Evolutionary conservation across 306 rosid genomes (phyloP), one percentile per base, ranked within the genome.

Genomic region (Trifolium pratense): DNA sequence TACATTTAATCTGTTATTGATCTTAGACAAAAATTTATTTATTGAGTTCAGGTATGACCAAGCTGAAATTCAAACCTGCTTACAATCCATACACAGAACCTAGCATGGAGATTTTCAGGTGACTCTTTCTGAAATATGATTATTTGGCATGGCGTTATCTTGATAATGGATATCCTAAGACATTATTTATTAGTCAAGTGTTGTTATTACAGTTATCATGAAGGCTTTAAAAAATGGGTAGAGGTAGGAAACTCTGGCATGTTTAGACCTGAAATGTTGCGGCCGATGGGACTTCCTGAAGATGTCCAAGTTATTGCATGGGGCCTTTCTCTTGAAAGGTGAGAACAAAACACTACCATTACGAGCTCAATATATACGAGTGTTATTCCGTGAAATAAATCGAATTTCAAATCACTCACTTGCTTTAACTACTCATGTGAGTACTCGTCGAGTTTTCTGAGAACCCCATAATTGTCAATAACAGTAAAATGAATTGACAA

Each of bases 291-390:
- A 76, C 89, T 94, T 65, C 99, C 99, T 7, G 97, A 89, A 80
- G 99, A 94, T 82, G 99, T 86, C 68, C 92, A 89, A 74, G 97
- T 87, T 63, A 94, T 85, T 75, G 97, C 97, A 15, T 94, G 99
- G 96, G 97, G 99, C 5, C 97, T 91, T 78, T 94, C 99, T 76
- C 95, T 94, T 60, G 99, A 94, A 79, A 94, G 98, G 97, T 91
- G 68, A 74, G 80, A 75, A 23, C 23, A 69, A 17, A 29, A 68
- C 7, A 6, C 49, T n/a, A n/a, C n/a, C n/a, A n/a, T n/a, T n/a
- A n/a, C n/a, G n/a, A n/a, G n/a, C n/a, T n/a, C n/a, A n/a, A n/a
- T n/a, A n/a, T n/a, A n/a, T n/a, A n/a, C n/a, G n/a, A n/a, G n/a
- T n/a, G n/a, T n/a, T n/a, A n/a, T n/a, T n/a, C n/a, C n/a, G n/a